Conservation (phyloP, 2,329 filamentous ascomycete genomes). For the Diaporthe vexans region DNA sequence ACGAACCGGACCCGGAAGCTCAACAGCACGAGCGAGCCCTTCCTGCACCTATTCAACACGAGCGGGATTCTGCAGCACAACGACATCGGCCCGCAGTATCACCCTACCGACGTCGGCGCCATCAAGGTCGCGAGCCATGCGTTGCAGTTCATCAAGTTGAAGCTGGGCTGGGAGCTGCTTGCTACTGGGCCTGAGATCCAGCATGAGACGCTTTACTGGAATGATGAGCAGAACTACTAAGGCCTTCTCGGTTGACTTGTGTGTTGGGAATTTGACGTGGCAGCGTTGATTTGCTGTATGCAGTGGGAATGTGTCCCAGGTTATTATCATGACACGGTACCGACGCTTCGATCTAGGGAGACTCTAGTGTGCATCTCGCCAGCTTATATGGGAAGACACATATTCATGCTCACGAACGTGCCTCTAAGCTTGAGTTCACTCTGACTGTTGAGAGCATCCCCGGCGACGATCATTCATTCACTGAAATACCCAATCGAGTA, state of each 20-base stretch:
- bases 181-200: conserved; percentile 66
- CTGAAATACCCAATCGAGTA: too few relatives aligned
- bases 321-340: not conserved
- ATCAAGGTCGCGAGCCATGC: conserved; percentile 73
- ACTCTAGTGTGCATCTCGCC: too few relatives aligned
- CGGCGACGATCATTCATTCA: not conserved
- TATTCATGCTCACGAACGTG: not conserved
- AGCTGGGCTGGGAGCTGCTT: conserved; percentile 69
- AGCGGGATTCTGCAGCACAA: conserved; percentile 73
- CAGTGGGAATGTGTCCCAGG: not conserved
- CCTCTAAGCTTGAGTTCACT: not conserved
- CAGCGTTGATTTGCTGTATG: not conserved
- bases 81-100: conserved; percentile 70
- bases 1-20: conserved; percentile 54
- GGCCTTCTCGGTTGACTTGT: not conserved
- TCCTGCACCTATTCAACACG: conserved; percentile 74
- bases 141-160: conserved; percentile 68
- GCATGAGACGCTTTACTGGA: conserved; percentile 67
- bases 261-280: not conserved
- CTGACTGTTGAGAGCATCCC: too few relatives aligned
- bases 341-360: too few relatives aligned
- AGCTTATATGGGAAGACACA: not conserved
- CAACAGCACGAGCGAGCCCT: conserved; percentile 55
- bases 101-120: conserved; percentile 73
- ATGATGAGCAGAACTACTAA: conserved; percentile 61